phyloP scores from a whole-genome alignment of 2,329 filamentous ascomycete genomes.

The Penicillium expansum region DNA sequence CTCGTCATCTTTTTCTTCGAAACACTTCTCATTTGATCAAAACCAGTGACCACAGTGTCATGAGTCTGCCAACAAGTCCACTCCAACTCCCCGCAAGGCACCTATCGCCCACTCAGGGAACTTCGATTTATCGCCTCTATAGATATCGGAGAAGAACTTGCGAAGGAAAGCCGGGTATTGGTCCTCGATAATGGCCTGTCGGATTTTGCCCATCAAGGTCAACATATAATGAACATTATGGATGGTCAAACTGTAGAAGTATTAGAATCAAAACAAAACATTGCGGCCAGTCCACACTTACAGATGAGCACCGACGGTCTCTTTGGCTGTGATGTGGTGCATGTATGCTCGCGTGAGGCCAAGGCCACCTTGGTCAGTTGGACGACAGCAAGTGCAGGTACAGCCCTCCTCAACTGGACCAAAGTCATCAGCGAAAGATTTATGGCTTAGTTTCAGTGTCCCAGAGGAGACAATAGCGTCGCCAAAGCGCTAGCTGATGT shows the following conservation, averaged over 20 bases:
- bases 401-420: constrained; percentile 79
- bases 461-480: constrained; percentile 83
- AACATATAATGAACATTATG: constrained; percentile 96
- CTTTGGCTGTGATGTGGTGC: constrained; percentile 87
- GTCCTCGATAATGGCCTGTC: constrained; percentile 78
- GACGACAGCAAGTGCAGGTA: constrained; percentile 72
- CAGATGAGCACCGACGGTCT: constrained; percentile 83
- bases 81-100: constrained; percentile 73
- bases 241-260: constrained; percentile 68
- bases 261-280: constrained; percentile 11
- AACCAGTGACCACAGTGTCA: not conserved
- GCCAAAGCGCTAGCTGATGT: constrained; percentile 66
- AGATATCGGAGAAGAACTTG: constrained; percentile 73
- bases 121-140: constrained; percentile 58
- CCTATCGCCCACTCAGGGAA: constrained; percentile 84
- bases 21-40: not conserved
- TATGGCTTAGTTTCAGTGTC: constrained; percentile 79
- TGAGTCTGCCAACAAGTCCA: constrained; percentile 61
- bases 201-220: constrained; percentile 71
- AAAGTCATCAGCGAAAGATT: constrained; percentile 75
- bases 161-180: constrained; percentile 73
- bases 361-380: constrained; percentile 64
- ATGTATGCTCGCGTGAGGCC: constrained; percentile 86
- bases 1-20: not conserved
- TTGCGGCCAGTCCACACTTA: constrained; percentile 27